Evolutionary conservation across 2,329 filamentous ascomycete genomes (phyloP).

Genomic region (Proliferodiscus dingleyae): DNA sequence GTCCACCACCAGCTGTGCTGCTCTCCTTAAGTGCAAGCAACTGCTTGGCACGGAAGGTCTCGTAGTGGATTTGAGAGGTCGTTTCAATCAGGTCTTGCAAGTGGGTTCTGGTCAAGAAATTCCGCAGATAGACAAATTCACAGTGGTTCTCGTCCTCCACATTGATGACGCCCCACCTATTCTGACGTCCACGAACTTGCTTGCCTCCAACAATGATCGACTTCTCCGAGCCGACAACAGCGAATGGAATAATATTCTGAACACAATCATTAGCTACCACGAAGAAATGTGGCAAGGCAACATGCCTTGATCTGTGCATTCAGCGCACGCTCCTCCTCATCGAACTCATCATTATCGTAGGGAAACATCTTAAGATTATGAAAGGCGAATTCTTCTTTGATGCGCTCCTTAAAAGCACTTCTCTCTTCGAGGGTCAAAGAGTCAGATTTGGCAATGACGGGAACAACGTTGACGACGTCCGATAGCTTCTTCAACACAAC

Average conservation of each 20-base stretch:
- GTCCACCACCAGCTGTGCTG: constrained; percentile 64
- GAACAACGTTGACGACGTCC: constrained; percentile 98
- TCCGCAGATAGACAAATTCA: constrained; percentile 97
- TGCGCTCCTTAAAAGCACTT: constrained; percentile 93
- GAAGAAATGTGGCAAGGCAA: neutral
- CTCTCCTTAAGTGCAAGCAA: constrained; percentile 96
- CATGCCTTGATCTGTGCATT: constrained; percentile 95
- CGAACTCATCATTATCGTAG: constrained; percentile 98
- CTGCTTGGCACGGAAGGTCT: constrained; percentile 99
- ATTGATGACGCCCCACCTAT: constrained; percentile 99
- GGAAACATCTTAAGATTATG: constrained; percentile 99
- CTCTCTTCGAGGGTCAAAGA: constrained; percentile 94
- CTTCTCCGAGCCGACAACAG: constrained; percentile 96
- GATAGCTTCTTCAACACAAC: constrained; percentile 99
- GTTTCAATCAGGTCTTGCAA: constrained; percentile 99
- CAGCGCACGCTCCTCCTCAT: constrained; percentile 89
- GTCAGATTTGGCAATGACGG: constrained; percentile 97
- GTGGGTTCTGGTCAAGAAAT: constrained; percentile 98
- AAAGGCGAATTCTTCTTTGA: constrained; percentile 99
- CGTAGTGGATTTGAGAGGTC: constrained; percentile 99
- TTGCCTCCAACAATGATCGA: constrained; percentile 96
- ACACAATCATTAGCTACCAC: constrained; percentile 32
- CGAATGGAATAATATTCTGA: constrained; percentile 90
- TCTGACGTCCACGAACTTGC: constrained; percentile 95
- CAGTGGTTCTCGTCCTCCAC: constrained; percentile 99